phyloP scores from a whole-genome alignment of 306 rosid genomes.

The Alnus rubra region DNA sequence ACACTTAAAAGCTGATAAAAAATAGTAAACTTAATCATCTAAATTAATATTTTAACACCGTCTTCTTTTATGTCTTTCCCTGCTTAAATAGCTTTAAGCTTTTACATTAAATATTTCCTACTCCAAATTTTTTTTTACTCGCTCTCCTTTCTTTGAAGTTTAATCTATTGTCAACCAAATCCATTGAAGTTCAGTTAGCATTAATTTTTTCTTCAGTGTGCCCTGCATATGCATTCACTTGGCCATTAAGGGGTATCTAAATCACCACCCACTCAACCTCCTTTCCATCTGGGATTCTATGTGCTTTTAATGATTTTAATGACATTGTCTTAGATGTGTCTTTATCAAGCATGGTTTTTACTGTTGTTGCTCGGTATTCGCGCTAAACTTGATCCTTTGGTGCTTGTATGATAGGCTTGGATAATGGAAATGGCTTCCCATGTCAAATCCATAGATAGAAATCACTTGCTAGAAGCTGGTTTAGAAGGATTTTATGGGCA shows the following conservation, averaged over 20 bases:
- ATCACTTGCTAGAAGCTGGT: slow-evolving; percentile 86
- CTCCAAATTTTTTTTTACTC: background rate
- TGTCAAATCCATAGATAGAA: slow-evolving; percentile 85
- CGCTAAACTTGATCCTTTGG: background rate
- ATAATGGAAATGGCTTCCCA: slow-evolving; percentile 85
- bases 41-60: no score
- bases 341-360: slow-evolving; percentile 19
- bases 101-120: background rate
- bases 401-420: slow-evolving; percentile 63
- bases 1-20: no score
- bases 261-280: background rate
- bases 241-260: background rate
- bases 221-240: background rate
- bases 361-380: background rate
- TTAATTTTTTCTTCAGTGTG: background rate
- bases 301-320: background rate
- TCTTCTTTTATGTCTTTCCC: background rate
- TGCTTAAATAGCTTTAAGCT: slow-evolving; percentile 9
- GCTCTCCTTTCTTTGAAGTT: slow-evolving; percentile 4
- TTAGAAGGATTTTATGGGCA: slow-evolving; percentile 90
- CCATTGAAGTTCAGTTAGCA: background rate
- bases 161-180: background rate
- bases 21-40: no score
- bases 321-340: background rate
- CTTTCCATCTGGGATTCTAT: background rate